Base-by-base conservation (phyloP, 768 basidiomycete species). In the Trametes cubensis region DNA sequence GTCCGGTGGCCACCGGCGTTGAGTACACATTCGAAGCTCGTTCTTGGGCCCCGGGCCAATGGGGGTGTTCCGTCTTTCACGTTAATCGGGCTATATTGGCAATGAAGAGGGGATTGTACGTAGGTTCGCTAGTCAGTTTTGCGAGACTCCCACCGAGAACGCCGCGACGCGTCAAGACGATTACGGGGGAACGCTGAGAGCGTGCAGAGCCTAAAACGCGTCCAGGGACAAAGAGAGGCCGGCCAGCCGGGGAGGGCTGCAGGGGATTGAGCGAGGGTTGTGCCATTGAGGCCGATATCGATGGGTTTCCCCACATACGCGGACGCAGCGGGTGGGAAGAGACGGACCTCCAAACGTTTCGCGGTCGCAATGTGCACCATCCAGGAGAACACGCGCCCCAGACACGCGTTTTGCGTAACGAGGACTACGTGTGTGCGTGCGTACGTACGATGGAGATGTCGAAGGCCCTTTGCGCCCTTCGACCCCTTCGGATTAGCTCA, bases 271-370 rank as follows among this genome's bases (percentile, higher is more conserved):
- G 38, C 39, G 38, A 50, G 34, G 4, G 49, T 59, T 48, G 41
- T 4, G 41, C 39, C 26, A 45, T 14, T 21, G 40, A 8, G 40
- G 18, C 57, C 57, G 57, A 50, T 58, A 50, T 58, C 57, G 57
- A 58, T 58, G 57, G 34, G 48, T 30, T 41, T 28, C 26, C 20
- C 18, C 3, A n/a, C n/a, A n/a, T n/a, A 15, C n/a, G 44, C 25
- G 45, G 10, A 34, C 11, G 25, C 21, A 18, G 44, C 28, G 21
- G 54, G 44, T 55, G 54, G 21, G 46, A 28, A 25, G 34, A 38
- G 34, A 26, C n/a, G 38, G 38, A 8, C 34, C 46, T 58, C 46
- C 20, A 34, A 17, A n/a, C 10, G 39, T 20, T 34, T 40, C 38
- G 47, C 21, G 15, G 15, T 21, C 21, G 34, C 34, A 34, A 34